A percentile compares a stretch with the other conserved stretches of the same genome.
Conservation (phyloP, 1,284 basidiomycete genomes). For the Leccinum cinnamomeum region DNA sequence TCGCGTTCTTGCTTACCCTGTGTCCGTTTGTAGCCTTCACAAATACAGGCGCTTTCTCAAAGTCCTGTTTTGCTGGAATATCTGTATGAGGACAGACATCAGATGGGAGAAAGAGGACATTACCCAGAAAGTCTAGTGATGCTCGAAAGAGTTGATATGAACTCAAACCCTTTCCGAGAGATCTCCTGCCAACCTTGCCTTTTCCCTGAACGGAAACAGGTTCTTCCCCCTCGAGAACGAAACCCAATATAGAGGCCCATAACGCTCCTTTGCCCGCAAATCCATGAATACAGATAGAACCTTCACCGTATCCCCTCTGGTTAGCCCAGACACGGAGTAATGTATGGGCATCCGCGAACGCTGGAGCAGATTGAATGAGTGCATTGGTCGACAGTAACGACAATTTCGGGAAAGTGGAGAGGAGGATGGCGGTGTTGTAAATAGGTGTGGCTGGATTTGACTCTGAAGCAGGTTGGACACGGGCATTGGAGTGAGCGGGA, state of each 20-base stretch:
- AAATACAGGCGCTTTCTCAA: slow-evolving; percentile 61
- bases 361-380: slow-evolving; percentile 59
- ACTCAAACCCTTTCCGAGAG: slow-evolving; percentile 72
- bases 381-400: slow-evolving; percentile 72
- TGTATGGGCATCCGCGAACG: slow-evolving; percentile 75
- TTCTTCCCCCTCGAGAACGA: slow-evolving; percentile 74
- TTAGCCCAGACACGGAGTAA: slow-evolving; percentile 90
- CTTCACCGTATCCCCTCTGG: slow-evolving; percentile 76
- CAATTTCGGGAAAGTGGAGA: slow-evolving; percentile 61
- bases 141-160: slow-evolving; percentile 88
- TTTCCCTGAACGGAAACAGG: slow-evolving; percentile 23
- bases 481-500: slow-evolving; percentile 75
- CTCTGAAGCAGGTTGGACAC: slow-evolving; percentile 35
- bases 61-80: slow-evolving; percentile 67
- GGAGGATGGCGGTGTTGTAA: slow-evolving; percentile 80
- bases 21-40: slow-evolving; percentile 55
- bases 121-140: slow-evolving; percentile 76
- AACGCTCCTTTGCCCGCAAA: slow-evolving; percentile 67
- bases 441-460: slow-evolving; percentile 57
- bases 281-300: slow-evolving; percentile 60
- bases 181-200: slow-evolving; percentile 42
- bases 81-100: slow-evolving; percentile 10
- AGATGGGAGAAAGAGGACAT: slow-evolving; percentile 20
- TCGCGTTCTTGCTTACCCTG: slow-evolving; percentile 38
- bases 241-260: slow-evolving; percentile 71